phyloP scores from a whole-genome alignment of 257 asterid genomes.

The Fraxinus quadrangulata region DNA sequence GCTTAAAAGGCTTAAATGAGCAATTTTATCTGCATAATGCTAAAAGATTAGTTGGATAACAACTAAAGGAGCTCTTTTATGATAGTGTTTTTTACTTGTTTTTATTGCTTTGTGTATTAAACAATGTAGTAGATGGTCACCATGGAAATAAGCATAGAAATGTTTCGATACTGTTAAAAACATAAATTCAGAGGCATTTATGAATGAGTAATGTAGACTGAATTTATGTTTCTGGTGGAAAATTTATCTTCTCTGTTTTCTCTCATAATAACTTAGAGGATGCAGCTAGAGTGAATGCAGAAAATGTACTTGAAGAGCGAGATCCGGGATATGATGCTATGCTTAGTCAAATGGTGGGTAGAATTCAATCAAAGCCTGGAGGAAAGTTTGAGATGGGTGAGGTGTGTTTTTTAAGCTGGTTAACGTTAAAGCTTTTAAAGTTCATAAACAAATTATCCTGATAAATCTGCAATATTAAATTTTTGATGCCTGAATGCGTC shows the following conservation, averaged over 20 bases:
- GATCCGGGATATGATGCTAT: slow-evolving; percentile 73
- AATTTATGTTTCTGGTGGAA: slow-evolving; percentile 9
- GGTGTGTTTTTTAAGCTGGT: slow-evolving; percentile 46
- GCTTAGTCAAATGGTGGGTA: slow-evolving; percentile 88
- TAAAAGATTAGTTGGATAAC: too few relatives aligned
- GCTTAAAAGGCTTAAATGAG: not conserved
- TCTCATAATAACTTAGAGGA: slow-evolving; percentile 36
- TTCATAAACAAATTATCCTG: not conserved
- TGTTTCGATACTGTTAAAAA: not conserved
- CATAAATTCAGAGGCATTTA: not conserved
- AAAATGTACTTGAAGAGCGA: slow-evolving; percentile 68
- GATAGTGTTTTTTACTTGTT: too few relatives aligned
- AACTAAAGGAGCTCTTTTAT: not conserved
- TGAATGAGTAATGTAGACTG: not conserved
- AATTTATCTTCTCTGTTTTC: not conserved
- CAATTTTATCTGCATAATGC: too few relatives aligned
- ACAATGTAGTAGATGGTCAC: not conserved
- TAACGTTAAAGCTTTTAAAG: not conserved
- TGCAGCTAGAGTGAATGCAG: slow-evolving; percentile 38
- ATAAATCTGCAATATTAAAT: not conserved
- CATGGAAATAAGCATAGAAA: not conserved
- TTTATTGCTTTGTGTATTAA: not conserved
- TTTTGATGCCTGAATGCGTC: not conserved
- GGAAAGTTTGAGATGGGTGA: slow-evolving; percentile 96
- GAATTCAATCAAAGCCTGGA: slow-evolving; percentile 84